Percentiles rank a stretch among this genome's conserved stretches.
Evolutionary conservation across 305 asterid genomes (phyloP).

Genomic region (Fraxinus xanthoxyloides): DNA sequence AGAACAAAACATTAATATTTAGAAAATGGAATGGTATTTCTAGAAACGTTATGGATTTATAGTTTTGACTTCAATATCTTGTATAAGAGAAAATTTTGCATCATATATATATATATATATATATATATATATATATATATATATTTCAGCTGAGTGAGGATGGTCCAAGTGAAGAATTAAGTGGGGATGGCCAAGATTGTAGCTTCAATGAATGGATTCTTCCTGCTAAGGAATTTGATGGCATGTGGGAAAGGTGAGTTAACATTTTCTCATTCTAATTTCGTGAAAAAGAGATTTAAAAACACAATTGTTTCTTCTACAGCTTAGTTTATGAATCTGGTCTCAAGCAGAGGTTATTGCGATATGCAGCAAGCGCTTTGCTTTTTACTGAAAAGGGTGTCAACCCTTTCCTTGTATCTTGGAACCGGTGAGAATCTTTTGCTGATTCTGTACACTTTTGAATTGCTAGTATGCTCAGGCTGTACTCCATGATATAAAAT

Average conservation of each 20-base stretch:
- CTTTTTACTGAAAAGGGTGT: conserved; percentile 98
- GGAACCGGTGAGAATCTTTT: conserved; percentile 74
- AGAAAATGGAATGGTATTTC: background rate
- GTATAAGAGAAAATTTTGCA: conserved; percentile 8
- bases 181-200: conserved; percentile 75
- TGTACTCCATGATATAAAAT: background rate
- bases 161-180: conserved; percentile 96
- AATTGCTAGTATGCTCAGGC: conserved; percentile 8
- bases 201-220: conserved; percentile 96
- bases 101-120: background rate
- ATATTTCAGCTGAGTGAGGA: conserved; percentile 83
- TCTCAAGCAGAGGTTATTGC: conserved; percentile 85
- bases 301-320: conserved; percentile 35
- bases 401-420: conserved; percentile 84
- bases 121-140: background rate
- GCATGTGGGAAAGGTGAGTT: conserved; percentile 96
- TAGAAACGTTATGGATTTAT: background rate
- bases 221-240: conserved; percentile 96
- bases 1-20: background rate
- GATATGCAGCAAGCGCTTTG: conserved; percentile 94
- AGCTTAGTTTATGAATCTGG: conserved; percentile 95
- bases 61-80: conserved; percentile 2
- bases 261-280: conserved; percentile 9
- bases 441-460: conserved; percentile 6
- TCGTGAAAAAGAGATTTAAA: conserved; percentile 14